These are phyloP conservation scores for Coemansia sp. DNA, from an alignment of 192 early-diverging fungal genomes.

Conservation along the genomic window DNA sequence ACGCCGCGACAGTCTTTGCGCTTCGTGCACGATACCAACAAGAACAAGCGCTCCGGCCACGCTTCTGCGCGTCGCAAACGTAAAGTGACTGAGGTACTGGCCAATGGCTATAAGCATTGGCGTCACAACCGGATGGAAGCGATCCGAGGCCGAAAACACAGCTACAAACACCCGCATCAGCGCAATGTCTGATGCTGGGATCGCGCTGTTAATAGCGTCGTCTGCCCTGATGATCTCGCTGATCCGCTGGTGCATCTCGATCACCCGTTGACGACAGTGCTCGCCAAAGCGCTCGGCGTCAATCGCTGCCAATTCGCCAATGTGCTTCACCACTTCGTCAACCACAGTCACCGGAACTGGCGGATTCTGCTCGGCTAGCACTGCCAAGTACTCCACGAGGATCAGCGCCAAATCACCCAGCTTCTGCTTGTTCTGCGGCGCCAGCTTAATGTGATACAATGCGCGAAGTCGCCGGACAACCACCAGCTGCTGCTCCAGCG, in stretches of 20 bases:
- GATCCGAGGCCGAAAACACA: slow-evolving; percentile 93
- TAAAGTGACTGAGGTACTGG: slow-evolving; percentile 72
- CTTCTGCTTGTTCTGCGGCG: slow-evolving; percentile 77
- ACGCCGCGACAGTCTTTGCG: slow-evolving; percentile 68
- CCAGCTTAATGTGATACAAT: slow-evolving; percentile 80
- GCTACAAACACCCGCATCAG: slow-evolving; percentile 68
- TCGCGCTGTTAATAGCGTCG: neutral
- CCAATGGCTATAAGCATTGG: slow-evolving; percentile 79
- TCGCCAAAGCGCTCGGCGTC: slow-evolving; percentile 61
- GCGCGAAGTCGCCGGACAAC: slow-evolving; percentile 82
- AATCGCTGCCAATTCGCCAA: slow-evolving; percentile 65
- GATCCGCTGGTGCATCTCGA: slow-evolving; percentile 58
- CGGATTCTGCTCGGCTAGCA: slow-evolving; percentile 61
- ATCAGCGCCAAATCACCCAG: slow-evolving; percentile 66
- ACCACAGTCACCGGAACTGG: slow-evolving; percentile 55
- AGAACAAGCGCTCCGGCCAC: slow-evolving; percentile 73
- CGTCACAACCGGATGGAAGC: slow-evolving; percentile 81
- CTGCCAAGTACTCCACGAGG: slow-evolving; percentile 70
- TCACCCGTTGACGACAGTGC: slow-evolving; percentile 57
- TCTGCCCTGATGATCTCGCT: slow-evolving; percentile 14
- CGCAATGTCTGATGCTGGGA: slow-evolving; percentile 61
- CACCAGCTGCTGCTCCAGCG: slow-evolving; percentile 66
- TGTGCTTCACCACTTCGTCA: slow-evolving; percentile 61
- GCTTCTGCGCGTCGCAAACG: slow-evolving; percentile 61
- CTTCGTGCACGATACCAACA: slow-evolving; percentile 69